A percentile compares a stretch with the other conserved stretches of the same genome.
phyloP scores from a whole-genome alignment of 768 basidiomycete genomes.

The Stropharia rugosoannulata region DNA sequence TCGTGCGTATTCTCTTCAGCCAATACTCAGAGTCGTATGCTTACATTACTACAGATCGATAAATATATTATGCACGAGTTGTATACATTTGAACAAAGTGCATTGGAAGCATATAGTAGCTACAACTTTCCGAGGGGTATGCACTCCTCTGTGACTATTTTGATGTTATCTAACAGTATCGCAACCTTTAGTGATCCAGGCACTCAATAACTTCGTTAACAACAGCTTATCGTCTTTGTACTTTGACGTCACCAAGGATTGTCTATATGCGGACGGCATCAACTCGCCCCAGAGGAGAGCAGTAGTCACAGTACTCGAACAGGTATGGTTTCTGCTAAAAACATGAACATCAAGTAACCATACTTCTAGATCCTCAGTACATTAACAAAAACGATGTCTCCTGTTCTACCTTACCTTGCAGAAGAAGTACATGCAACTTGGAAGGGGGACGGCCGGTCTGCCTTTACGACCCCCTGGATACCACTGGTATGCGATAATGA shows the following conservation, averaged over 20 bases:
- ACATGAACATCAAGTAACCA: not conserved
- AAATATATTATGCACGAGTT: conserved; percentile 86
- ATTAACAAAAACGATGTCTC: conserved; percentile 73
- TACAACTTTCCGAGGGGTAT: conserved; percentile 86
- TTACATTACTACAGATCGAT: conserved; percentile 57
- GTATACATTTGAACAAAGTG: conserved; percentile 65
- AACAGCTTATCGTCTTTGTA: conserved; percentile 87
- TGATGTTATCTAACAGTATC: not conserved
- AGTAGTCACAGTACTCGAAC: conserved; percentile 68
- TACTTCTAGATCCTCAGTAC: conserved; percentile 60
- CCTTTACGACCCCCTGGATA: conserved; percentile 73
- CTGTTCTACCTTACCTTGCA: conserved; percentile 86
- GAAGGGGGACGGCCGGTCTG: conserved; percentile 43
- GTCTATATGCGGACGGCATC: conserved; percentile 70
- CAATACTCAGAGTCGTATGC: not conserved
- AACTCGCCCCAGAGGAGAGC: conserved; percentile 56
- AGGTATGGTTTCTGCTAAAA: conserved; percentile 38
- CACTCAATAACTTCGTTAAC: conserved; percentile 77
- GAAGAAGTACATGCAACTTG: conserved; percentile 75
- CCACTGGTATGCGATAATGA: conserved; percentile 50
- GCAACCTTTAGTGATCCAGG: conserved; percentile 55
- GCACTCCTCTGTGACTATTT: conserved; percentile 1
- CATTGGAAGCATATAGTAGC: conserved; percentile 63
- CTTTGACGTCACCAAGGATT: conserved; percentile 90
- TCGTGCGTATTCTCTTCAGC: conserved; percentile 46